Conservation (phyloP, 2,329 filamentous ascomycete genomes). For the Penicillium concentricum region DNA sequence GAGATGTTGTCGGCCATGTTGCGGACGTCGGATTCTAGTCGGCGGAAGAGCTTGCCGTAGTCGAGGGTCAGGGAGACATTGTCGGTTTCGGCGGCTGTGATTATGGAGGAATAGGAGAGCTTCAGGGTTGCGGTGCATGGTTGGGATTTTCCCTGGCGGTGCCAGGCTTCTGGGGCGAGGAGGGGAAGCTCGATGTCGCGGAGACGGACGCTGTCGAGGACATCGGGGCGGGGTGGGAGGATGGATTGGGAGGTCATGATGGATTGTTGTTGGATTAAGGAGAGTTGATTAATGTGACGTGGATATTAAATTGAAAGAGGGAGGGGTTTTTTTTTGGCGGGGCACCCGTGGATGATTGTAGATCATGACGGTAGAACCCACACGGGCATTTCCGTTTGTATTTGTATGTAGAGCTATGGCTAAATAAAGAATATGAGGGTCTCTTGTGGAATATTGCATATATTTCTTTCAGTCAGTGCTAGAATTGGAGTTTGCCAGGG, state of each 20-base stretch:
- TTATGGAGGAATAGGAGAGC: constrained; percentile 42
- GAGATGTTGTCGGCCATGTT: constrained; percentile 25
- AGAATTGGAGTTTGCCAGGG: background rate
- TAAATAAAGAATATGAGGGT: background rate
- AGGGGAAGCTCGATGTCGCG: constrained; percentile 46
- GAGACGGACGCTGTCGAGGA: constrained; percentile 42
- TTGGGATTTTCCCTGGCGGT: constrained; percentile 45
- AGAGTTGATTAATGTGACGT: background rate
- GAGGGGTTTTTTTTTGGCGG: constrained; percentile 19
- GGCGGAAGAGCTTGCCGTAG: constrained; percentile 50
- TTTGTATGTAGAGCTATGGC: no score
- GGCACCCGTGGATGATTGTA: constrained; percentile 10
- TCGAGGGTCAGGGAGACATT: constrained; percentile 47
- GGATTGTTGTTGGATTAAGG: background rate
- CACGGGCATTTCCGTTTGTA: background rate
- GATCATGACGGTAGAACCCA: constrained; percentile 19
- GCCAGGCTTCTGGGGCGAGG: constrained; percentile 48
- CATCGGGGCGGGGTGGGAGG: constrained; percentile 31
- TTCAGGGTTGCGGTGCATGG: constrained; percentile 46
- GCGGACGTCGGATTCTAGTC: constrained; percentile 36
- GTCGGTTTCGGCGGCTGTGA: constrained; percentile 44
- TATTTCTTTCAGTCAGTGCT: background rate
- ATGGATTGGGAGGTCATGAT: constrained; percentile 28
- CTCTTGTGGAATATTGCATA: no score
- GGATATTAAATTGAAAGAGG: background rate